These are phyloP conservation scores for Wickerhamomyces bisporus DNA, from an alignment of 805 yeast species.

Conservation along the genomic window DNA sequence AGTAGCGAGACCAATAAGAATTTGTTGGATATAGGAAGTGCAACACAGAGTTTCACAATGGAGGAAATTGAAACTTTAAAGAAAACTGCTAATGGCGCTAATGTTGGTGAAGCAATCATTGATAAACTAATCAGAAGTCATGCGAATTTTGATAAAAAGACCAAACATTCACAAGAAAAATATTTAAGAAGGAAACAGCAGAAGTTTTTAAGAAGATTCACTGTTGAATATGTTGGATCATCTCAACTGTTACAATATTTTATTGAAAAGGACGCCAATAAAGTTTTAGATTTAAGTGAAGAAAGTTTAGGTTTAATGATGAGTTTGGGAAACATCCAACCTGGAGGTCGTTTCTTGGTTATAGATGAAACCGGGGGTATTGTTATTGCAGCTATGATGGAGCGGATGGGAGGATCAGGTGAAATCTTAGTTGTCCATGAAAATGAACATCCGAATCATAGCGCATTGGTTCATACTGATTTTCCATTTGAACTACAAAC, in stretches of 20 bases:
- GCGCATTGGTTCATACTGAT: constrained; percentile 63
- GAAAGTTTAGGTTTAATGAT: constrained; percentile 78
- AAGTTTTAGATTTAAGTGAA: constrained; percentile 74
- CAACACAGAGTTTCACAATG: constrained; percentile 65
- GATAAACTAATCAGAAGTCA: constrained; percentile 80
- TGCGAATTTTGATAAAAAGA: constrained; percentile 81
- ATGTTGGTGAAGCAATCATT: constrained; percentile 71
- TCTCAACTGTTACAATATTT: constrained; percentile 69
- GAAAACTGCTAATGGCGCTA: constrained; percentile 53
- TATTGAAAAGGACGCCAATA: constrained; percentile 60
- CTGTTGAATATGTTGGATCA: constrained; percentile 70
- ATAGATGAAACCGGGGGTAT: constrained; percentile 95
- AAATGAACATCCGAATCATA: constrained; percentile 85
- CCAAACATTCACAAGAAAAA: constrained; percentile 85
- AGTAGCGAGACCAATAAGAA: constrained; percentile 62
- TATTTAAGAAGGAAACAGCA: constrained; percentile 88
- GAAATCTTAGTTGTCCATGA: constrained; percentile 76
- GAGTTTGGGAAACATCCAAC: constrained; percentile 74
- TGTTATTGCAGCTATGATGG: constrained; percentile 79
- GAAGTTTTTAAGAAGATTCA: constrained; percentile 82
- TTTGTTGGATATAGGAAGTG: constrained; percentile 59
- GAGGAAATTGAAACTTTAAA: constrained; percentile 86
- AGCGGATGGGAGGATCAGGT: constrained; percentile 77
- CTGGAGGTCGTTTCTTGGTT: constrained; percentile 85
- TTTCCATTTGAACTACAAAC: constrained; percentile 47